Evolutionary conservation across 495 filamentous ascomycete genomes (phyloP).

Genomic region (Aspergillus olivimuriae): DNA sequence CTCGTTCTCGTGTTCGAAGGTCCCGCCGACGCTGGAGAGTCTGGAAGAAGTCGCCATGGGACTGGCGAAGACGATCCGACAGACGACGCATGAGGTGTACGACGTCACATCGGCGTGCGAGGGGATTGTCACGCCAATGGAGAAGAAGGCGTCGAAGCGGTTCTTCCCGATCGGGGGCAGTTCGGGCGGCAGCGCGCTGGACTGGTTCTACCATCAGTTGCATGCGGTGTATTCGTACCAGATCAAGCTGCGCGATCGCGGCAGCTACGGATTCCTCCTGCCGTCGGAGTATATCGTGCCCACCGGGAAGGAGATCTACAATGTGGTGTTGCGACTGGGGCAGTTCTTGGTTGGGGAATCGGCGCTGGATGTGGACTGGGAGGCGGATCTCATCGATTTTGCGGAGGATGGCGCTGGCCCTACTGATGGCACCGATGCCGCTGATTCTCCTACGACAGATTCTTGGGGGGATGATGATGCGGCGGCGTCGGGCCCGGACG

Average conservation of each 20-base stretch:
- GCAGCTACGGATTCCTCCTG: conserved; percentile 89
- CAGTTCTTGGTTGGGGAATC: conserved; percentile 56
- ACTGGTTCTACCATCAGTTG: conserved; percentile 93
- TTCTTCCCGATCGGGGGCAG: conserved; percentile 52
- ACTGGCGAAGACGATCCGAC: conserved; percentile 82
- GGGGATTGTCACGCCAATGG: conserved; percentile 50
- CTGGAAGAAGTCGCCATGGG: conserved; percentile 85
- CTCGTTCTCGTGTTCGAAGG: conserved; percentile 68
- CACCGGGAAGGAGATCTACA: conserved; percentile 79
- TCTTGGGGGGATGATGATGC: neutral
- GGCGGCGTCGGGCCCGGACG: too few relatives aligned
- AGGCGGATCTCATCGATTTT: conserved; percentile 11
- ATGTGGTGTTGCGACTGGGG: conserved; percentile 74
- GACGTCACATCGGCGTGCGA: conserved; percentile 83
- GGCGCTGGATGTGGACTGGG: conserved; percentile 10
- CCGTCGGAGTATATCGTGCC: conserved; percentile 84
- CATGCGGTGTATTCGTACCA: conserved; percentile 82
- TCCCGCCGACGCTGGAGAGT: conserved; percentile 83
- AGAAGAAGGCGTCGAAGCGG: conserved; percentile 18
- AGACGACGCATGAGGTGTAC: conserved; percentile 68
- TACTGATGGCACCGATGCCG: too few relatives aligned
- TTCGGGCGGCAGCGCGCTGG: conserved; percentile 76
- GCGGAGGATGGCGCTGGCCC: too few relatives aligned
- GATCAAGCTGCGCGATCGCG: conserved; percentile 90
- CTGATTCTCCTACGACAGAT: neutral